Conservation (phyloP, 371 early-diverging fungal genomes). For the Mortierella sp. region DNA sequence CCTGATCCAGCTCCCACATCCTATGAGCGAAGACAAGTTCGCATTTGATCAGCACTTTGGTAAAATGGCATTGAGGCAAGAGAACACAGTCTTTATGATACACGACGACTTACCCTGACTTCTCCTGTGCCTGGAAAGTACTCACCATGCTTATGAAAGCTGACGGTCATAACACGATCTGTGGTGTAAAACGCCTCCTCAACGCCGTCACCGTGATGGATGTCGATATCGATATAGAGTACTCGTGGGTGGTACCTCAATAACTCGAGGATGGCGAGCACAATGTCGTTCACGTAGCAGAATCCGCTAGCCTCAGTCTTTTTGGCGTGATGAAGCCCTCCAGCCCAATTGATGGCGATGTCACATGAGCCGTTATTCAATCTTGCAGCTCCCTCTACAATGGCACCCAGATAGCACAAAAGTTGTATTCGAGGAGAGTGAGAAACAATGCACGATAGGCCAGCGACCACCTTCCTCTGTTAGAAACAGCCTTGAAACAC, state of each 20-base stretch:
- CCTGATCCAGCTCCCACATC: slow-evolving; percentile 93
- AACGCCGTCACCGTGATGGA: slow-evolving; percentile 99
- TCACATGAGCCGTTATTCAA: slow-evolving; percentile 93
- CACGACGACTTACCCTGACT: slow-evolving; percentile 65
- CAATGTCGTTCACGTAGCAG: slow-evolving; percentile 99
- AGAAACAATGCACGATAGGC: not conserved
- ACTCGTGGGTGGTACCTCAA: slow-evolving; percentile 94
- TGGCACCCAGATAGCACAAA: not conserved
- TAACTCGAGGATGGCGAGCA: slow-evolving; percentile 96
- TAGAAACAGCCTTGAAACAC: not conserved
- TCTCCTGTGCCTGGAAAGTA: slow-evolving; percentile 99
- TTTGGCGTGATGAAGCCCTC: slow-evolving; percentile 99
- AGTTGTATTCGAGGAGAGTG: not conserved
- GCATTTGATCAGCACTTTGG: not conserved
- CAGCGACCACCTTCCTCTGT: too few relatives aligned
- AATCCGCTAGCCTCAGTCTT: slow-evolving; percentile 97
- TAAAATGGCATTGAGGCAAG: not conserved
- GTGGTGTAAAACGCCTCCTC: slow-evolving; percentile 99
- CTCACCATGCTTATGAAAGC: slow-evolving; percentile 99
- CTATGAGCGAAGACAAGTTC: slow-evolving; percentile 30
- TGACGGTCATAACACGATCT: slow-evolving; percentile 98
- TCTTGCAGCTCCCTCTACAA: slow-evolving; percentile 86
- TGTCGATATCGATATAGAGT: slow-evolving; percentile 99
- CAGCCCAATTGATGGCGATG: slow-evolving; percentile 98
- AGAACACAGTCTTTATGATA: not conserved